Conservation (phyloP, 192 early-diverging fungal species). For the Backusella circina region DNA sequence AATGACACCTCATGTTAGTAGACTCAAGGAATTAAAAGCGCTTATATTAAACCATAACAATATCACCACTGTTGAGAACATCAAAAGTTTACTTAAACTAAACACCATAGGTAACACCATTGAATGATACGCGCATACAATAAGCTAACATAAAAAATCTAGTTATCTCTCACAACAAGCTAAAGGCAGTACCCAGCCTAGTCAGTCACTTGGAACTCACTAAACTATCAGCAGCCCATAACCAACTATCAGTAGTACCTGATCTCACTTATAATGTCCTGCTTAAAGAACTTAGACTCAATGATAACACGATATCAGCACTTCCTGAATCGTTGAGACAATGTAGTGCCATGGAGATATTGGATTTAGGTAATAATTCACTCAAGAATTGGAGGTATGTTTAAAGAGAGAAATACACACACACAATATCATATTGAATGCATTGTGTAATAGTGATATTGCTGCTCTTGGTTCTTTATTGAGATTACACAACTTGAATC, state of each 20-base stretch:
- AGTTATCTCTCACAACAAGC: conserved; percentile 78
- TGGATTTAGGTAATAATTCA: conserved; percentile 74
- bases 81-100: conserved; percentile 52
- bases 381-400: conserved; percentile 52
- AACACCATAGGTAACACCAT: conserved; percentile 66
- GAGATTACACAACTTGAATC: conserved; percentile 59
- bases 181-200: conserved; percentile 55
- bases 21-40: conserved; percentile 65
- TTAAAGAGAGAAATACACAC: no score
- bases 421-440: not conserved
- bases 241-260: conserved; percentile 62
- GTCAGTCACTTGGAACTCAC: conserved; percentile 56
- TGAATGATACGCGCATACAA: no score
- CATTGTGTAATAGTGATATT: conserved; percentile 39
- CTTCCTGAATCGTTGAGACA: conserved; percentile 55
- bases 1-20: conserved; percentile 54
- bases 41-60: conserved; percentile 78
- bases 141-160: no score
- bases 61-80: conserved; percentile 61
- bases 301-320: conserved; percentile 67
- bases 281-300: conserved; percentile 72
- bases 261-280: conserved; percentile 53
- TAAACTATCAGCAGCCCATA: conserved; percentile 78
- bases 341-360: conserved; percentile 56
- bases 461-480: conserved; percentile 47